phyloP scores from a whole-genome alignment of 2,329 filamentous ascomycete genomes.

The Cordyceps fumosorosea region DNA sequence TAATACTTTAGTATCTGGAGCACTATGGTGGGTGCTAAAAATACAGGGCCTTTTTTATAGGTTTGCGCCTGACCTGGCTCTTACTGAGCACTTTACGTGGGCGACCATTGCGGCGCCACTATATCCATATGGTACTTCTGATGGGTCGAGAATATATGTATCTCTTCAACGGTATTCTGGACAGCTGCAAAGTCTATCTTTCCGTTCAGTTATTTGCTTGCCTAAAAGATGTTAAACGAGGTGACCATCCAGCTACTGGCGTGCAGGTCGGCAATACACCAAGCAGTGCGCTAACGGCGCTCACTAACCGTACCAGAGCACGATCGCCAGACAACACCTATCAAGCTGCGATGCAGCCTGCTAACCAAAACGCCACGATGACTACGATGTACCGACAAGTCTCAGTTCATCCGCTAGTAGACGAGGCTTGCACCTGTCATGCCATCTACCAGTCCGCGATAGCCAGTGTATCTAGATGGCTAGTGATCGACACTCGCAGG shows the following conservation, averaged over 20 bases:
- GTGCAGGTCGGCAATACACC: not conserved
- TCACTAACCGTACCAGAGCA: not conserved
- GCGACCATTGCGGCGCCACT: not conserved
- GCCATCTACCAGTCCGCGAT: not conserved
- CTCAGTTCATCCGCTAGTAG: not conserved
- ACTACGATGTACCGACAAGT: not conserved
- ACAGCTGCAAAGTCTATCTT: too few relatives aligned
- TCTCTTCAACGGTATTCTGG: too few relatives aligned
- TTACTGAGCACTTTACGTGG: not conserved
- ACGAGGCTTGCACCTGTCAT: not conserved
- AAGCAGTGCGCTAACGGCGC: not conserved
- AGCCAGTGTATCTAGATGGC: not conserved
- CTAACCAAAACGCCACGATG: not conserved
- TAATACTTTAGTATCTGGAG: not conserved
- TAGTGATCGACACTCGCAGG: not conserved
- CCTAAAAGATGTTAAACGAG: too few relatives aligned
- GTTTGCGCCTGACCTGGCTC: not conserved
- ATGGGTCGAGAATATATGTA: too few relatives aligned
- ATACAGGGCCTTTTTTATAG: not conserved
- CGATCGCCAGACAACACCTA: not conserved
- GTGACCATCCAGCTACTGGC: too few relatives aligned
- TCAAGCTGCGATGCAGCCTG: not conserved
- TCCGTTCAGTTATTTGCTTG: too few relatives aligned
- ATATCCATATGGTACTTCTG: too few relatives aligned
- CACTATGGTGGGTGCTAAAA: too few relatives aligned